These are phyloP conservation scores for Intubia oerlemansii DNA, from an alignment of 2,329 filamentous ascomycete genomes.

Conservation along the genomic window DNA sequence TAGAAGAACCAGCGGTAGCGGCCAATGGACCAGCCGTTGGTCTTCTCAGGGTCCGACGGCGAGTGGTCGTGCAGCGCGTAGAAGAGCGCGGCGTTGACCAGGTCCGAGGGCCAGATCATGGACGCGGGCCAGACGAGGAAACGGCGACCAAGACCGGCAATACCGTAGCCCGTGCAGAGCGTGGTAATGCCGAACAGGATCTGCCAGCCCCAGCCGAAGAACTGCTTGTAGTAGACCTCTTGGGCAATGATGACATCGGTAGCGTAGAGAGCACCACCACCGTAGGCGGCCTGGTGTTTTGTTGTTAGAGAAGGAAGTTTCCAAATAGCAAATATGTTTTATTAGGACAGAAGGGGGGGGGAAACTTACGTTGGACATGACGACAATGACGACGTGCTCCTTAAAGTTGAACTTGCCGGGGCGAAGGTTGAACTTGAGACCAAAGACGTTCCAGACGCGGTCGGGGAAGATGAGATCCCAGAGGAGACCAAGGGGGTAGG, in stretches of 20 bases:
- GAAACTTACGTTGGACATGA: constrained; percentile 38
- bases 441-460: constrained; percentile 26
- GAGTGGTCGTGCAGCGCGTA: constrained; percentile 42
- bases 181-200: constrained; percentile 37
- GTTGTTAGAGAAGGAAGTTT: too few relatives aligned
- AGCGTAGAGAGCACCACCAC: constrained; percentile 34
- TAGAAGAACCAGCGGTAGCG: constrained; percentile 41
- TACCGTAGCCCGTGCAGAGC: constrained; percentile 40
- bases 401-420: constrained; percentile 39
- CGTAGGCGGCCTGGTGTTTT: constrained; percentile 28
- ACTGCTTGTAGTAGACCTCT: constrained; percentile 27
- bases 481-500: constrained; percentile 33
- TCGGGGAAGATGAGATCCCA: constrained; percentile 35
- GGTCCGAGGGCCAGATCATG: constrained; percentile 41
- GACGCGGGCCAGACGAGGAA: constrained; percentile 39
- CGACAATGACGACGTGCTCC: constrained; percentile 38
- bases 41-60: constrained; percentile 24
- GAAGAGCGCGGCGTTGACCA: constrained; percentile 41
- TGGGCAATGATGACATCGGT: constrained; percentile 30
- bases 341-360: background rate
- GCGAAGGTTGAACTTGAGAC: constrained; percentile 32
- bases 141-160: constrained; percentile 35
- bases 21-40: constrained; percentile 40
- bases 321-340: too few relatives aligned
- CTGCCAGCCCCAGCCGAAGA: constrained; percentile 36